Conservation (phyloP, 179 eudicot species). For the Amaranthus tricolor region DNA sequence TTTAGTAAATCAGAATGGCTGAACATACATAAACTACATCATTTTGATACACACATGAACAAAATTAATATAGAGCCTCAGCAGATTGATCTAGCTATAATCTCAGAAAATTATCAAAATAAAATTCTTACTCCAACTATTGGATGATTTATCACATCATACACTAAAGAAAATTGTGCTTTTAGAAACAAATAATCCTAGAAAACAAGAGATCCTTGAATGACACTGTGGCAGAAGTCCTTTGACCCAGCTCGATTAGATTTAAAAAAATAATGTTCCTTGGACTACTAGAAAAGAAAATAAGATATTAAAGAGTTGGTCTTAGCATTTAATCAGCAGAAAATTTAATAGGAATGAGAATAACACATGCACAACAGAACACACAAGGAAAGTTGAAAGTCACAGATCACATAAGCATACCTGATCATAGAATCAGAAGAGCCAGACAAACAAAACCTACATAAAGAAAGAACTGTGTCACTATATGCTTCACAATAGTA, state of each 20-base stretch:
- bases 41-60: no score
- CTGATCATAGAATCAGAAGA: conserved; percentile 99
- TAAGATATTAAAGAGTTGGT: neutral
- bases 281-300: neutral
- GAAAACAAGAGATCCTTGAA: no score
- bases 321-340: neutral
- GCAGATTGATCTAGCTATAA: no score
- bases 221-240: neutral
- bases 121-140: neutral
- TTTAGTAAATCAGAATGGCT: no score
- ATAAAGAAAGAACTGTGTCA: conserved; percentile 25
- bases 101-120: no score
- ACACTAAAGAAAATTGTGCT: neutral
- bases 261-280: neutral
- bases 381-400: neutral
- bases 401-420: conserved; percentile 32
- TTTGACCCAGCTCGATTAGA: neutral
- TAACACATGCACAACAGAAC: neutral
- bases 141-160: neutral
- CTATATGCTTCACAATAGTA: conserved; percentile 12
- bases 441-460: conserved; percentile 96
- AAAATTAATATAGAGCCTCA: no score
- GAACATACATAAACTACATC: no score
- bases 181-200: neutral
- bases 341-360: neutral